phyloP scores from a whole-genome alignment of 768 basidiomycete genomes.

The Suillus clintonianus region DNA sequence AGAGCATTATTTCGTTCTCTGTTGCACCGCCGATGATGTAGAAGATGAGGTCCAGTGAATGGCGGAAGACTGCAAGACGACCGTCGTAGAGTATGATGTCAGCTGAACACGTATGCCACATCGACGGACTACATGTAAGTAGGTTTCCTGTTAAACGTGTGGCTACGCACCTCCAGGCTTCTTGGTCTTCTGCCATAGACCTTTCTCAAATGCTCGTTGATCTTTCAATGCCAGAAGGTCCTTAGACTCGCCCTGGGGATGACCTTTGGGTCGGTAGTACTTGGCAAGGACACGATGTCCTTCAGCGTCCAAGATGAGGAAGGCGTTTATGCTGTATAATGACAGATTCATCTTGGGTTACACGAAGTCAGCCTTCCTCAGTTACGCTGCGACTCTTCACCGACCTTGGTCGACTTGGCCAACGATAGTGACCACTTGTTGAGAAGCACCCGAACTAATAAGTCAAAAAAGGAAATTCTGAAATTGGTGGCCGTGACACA shows the following conservation, averaged over 20 bases:
- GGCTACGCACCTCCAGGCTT: conserved; percentile 76
- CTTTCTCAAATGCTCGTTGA: conserved; percentile 94
- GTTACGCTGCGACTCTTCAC: not conserved
- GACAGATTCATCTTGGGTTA: conserved; percentile 63
- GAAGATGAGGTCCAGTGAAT: conserved; percentile 93
- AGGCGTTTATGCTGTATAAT: conserved; percentile 83
- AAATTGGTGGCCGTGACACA: too few relatives aligned
- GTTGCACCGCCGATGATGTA: conserved; percentile 86
- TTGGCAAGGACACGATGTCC: conserved; percentile 94
- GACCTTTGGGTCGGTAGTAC: conserved; percentile 82
- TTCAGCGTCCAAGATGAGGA: conserved; percentile 93
- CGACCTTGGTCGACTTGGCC: not conserved
- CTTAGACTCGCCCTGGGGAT: conserved; percentile 63
- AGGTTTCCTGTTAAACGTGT: not conserved
- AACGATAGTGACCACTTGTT: not conserved
- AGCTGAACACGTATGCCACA: conserved; percentile 50
- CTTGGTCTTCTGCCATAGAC: conserved; percentile 93
- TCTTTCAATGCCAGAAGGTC: conserved; percentile 78
- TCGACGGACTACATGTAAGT: not conserved
- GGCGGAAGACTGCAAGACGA: conserved; percentile 90
- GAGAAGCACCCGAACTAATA: not conserved
- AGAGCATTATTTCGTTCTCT: conserved; percentile 97
- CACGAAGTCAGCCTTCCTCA: not conserved
- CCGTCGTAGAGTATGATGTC: conserved; percentile 92
- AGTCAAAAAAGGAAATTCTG: conserved; percentile 21